A percentile compares a stretch with the other conserved stretches of the same genome.
Evolutionary conservation across 2,329 filamentous ascomycete genomes (phyloP).

Genomic region (Cryphonectria radicalis): DNA sequence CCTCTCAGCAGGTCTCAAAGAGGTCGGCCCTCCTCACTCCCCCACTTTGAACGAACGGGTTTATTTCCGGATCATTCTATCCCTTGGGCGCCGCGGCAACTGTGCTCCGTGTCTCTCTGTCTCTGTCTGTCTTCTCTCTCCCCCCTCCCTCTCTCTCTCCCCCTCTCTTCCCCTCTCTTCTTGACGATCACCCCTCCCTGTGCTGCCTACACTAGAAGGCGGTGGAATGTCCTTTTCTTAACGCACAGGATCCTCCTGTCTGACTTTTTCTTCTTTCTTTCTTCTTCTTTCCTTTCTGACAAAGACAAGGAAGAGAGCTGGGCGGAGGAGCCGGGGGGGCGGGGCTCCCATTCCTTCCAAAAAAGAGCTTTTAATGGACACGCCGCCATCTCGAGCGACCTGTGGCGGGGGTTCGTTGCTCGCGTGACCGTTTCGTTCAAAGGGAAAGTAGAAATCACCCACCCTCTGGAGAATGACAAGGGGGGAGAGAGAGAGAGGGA

Average conservation of each 20-base stretch:
- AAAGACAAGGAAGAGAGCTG: background rate
- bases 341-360: background rate
- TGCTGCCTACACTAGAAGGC: constrained; percentile 26
- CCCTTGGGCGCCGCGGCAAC: background rate
- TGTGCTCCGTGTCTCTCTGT: background rate
- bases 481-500: background rate
- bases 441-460: background rate
- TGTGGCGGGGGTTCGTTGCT: background rate
- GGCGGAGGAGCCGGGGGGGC: background rate
- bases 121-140: background rate
- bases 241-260: constrained; percentile 3
- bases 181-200: background rate
- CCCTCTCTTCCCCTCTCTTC: background rate
- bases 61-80: background rate
- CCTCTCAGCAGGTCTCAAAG: background rate
- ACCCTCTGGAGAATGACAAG: background rate
- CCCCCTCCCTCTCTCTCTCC: background rate
- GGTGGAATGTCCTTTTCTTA: background rate
- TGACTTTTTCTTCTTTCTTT: background rate
- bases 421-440: background rate
- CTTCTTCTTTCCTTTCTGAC: background rate
- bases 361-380: background rate
- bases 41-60: background rate
- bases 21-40: background rate
- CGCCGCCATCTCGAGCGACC: background rate